These are phyloP conservation scores for Nectriaceae sp. DNA, from an alignment of 2,329 filamentous ascomycete genomes.

Conservation along the genomic window DNA sequence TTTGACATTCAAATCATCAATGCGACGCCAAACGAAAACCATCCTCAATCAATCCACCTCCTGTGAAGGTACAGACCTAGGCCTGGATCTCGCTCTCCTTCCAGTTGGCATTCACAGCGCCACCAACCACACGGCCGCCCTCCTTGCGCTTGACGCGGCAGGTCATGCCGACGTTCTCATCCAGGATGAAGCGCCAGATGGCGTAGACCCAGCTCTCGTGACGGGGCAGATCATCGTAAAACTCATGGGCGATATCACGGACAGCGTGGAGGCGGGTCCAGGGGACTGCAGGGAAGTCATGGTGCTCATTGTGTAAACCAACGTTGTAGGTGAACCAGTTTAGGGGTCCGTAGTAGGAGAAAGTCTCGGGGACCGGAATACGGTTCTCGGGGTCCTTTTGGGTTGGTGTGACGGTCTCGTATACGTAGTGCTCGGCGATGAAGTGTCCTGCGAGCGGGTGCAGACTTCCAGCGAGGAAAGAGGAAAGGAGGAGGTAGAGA, in stretches of 20 bases:
- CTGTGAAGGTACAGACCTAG: constrained; percentile 39
- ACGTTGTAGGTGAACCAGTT: constrained; percentile 97
- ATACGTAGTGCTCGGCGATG: constrained; percentile 96
- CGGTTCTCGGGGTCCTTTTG: constrained; percentile 59
- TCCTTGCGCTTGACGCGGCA: constrained; percentile 91
- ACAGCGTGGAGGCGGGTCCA: constrained; percentile 85
- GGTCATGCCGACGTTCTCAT: constrained; percentile 85
- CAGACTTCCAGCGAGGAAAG: constrained; percentile 89
- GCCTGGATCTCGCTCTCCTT: constrained; percentile 70
- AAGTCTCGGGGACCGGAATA: constrained; percentile 84
- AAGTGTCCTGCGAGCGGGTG: constrained; percentile 97
- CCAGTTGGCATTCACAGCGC: constrained; percentile 49
- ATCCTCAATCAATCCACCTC: no score
- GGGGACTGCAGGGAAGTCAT: constrained; percentile 95
- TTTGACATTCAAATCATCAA: no score
- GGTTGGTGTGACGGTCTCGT: constrained; percentile 60
- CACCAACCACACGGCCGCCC: constrained; percentile 65
- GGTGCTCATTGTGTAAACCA: constrained; percentile 96
- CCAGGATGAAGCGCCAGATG: constrained; percentile 93
- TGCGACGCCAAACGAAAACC: no score
- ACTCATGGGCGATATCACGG: constrained; percentile 81
- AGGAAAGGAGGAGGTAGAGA: constrained; percentile 83
- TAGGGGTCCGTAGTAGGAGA: constrained; percentile 91
- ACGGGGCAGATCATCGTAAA: constrained; percentile 83
- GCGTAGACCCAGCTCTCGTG: constrained; percentile 92